phyloP scores from a whole-genome alignment of 768 basidiomycete genomes.

The Hericium coralloides region DNA sequence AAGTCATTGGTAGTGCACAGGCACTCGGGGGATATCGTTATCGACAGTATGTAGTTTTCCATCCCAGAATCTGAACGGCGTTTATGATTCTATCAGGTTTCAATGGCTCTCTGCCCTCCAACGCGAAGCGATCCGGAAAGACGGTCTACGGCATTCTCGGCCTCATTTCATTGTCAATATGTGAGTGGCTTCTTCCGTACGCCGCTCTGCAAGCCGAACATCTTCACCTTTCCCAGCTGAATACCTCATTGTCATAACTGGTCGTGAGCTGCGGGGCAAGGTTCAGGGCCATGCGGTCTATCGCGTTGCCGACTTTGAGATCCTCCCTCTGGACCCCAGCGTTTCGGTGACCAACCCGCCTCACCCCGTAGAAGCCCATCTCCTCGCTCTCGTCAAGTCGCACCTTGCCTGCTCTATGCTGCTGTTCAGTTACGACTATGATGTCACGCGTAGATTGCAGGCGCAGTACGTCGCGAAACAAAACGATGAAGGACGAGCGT shows the following conservation, averaged over 20 bases:
- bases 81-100: constrained; percentile 6
- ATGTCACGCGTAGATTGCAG: constrained; percentile 84
- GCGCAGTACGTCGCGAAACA: constrained; percentile 59
- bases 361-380: constrained; percentile 81
- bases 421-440: constrained; percentile 89
- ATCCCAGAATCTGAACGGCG: constrained; percentile 13
- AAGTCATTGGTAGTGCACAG: constrained; percentile 66
- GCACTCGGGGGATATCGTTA: constrained; percentile 63
- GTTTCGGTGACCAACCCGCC: constrained; percentile 59
- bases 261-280: constrained; percentile 66
- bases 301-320: constrained; percentile 82
- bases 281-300: constrained; percentile 84
- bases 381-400: constrained; percentile 77
- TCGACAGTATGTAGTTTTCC: constrained; percentile 40
- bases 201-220: neutral
- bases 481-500: constrained; percentile 40
- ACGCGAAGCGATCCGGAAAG: constrained; percentile 52
- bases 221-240: constrained; percentile 53
- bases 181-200: constrained; percentile 30
- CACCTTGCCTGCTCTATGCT: constrained; percentile 82
- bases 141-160: constrained; percentile 71
- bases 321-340: constrained; percentile 76
- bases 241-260: constrained; percentile 84
- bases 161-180: constrained; percentile 65
- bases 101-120: constrained; percentile 30